These are phyloP conservation scores for Saccharata proteae DNA, from an alignment of 2,329 filamentous ascomycete genomes.

Conservation along the genomic window DNA sequence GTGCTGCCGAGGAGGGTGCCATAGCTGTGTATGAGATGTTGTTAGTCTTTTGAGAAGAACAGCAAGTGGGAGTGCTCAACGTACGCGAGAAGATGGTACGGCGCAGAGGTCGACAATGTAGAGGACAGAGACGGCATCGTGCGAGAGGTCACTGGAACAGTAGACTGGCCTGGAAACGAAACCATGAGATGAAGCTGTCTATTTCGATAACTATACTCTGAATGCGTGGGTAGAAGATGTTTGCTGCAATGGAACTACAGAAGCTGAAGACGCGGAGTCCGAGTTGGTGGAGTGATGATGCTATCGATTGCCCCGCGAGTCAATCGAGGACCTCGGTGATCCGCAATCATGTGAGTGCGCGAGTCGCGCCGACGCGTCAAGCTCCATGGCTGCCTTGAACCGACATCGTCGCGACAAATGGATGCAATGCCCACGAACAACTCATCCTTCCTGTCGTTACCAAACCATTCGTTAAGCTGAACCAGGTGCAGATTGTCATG, in stretches of 20 bases:
- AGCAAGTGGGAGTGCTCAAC: constrained; percentile 12
- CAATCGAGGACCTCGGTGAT: no score
- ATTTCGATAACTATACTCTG: no score
- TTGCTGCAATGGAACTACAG: neutral
- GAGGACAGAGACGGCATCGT: constrained; percentile 34
- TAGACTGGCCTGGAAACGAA: neutral
- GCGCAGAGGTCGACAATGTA: constrained; percentile 35
- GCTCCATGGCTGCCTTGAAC: constrained; percentile 7
- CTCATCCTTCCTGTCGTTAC: no score
- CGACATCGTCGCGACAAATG: no score
- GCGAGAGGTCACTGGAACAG: neutral
- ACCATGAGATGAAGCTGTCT: neutral
- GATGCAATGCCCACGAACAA: no score
- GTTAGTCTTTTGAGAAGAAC: no score
- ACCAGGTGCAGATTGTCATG: constrained; percentile 40
- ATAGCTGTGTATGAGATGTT: constrained; percentile 52
- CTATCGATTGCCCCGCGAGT: constrained; percentile 4
- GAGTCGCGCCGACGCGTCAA: no score
- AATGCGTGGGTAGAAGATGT: no score
- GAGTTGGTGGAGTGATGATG: constrained; percentile 7
- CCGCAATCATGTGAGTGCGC: neutral
- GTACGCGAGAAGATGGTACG: constrained; percentile 68
- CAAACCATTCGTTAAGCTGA: neutral
- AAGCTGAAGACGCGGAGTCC: neutral
- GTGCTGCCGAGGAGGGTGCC: constrained; percentile 77